These are phyloP conservation scores for Chytriomyces hyalinus DNA, from an alignment of 192 early-diverging fungal genomes.

Conservation along the genomic window DNA sequence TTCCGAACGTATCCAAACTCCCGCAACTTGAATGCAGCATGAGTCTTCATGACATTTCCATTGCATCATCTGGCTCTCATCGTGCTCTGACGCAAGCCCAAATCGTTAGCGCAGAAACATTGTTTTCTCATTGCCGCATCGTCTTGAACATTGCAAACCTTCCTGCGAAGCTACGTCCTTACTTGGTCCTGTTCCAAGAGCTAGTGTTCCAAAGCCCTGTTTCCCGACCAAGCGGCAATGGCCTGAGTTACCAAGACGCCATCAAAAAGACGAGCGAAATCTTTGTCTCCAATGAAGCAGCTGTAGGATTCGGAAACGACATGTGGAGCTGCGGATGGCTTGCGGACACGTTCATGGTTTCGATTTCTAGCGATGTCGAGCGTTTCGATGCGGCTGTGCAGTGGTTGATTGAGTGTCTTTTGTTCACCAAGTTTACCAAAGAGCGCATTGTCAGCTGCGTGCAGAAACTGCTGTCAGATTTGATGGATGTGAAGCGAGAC, in stretches of 20 bases:
- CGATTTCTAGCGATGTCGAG: conserved; percentile 35
- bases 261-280: conserved; percentile 54
- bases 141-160: conserved; percentile 59
- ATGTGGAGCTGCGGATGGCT: conserved; percentile 51
- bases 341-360: conserved; percentile 51
- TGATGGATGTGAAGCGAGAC: conserved; percentile 71
- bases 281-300: conserved; percentile 60
- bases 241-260: conserved; percentile 49
- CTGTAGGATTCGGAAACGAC: conserved; percentile 57
- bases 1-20: conserved; percentile 65
- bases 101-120: conserved; percentile 69
- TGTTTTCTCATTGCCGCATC: conserved; percentile 66
- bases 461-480: conserved; percentile 73
- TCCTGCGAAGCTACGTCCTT: conserved; percentile 66
- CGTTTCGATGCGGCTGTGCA: conserved; percentile 27
- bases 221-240: conserved; percentile 2
- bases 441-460: conserved; percentile 72
- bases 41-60: conserved; percentile 17
- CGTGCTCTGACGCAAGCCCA: conserved; percentile 60
- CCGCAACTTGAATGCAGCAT: conserved; percentile 43
- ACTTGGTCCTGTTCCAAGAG: conserved; percentile 78
- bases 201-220: conserved; percentile 64
- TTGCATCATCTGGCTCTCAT: background rate
- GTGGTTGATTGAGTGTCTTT: conserved; percentile 50
- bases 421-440: conserved; percentile 70